A percentile compares a stretch with the other conserved stretches of the same genome.
These are phyloP conservation scores for Backusella mclennaniae DNA, from an alignment of 192 early-diverging fungal species.

Conservation along the genomic window DNA sequence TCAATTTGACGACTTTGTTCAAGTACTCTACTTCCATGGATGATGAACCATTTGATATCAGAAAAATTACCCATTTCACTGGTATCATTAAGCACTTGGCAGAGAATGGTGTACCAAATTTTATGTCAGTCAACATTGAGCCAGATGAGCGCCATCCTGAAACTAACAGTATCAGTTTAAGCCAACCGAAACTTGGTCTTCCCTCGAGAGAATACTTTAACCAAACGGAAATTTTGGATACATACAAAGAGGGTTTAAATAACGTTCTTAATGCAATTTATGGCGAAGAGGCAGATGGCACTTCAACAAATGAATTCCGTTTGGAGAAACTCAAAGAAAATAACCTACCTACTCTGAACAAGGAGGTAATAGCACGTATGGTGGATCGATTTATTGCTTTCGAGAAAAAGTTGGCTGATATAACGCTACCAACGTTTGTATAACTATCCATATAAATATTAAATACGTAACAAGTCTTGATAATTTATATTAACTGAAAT, in stretches of 20 bases:
- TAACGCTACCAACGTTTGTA: conserved; percentile 32
- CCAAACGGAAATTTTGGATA: conserved; percentile 40
- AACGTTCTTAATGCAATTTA: conserved; percentile 35
- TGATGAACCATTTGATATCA: neutral
- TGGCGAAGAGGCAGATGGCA: neutral
- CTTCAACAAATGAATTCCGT: neutral
- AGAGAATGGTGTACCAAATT: conserved; percentile 15
- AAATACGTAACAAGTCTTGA: neutral
- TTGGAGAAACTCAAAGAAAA: neutral
- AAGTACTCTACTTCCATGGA: neutral
- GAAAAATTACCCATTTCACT: neutral
- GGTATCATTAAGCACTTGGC: neutral
- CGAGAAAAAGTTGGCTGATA: conserved; percentile 53
- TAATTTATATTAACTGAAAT: neutral
- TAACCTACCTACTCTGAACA: neutral
- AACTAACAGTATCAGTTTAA: conserved; percentile 45
- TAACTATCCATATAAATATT: neutral
- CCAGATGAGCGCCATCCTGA: conserved; percentile 61
- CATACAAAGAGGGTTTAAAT: conserved; percentile 42
- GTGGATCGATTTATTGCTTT: conserved; percentile 56
- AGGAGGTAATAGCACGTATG: conserved; percentile 3
- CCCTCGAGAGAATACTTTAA: conserved; percentile 67
- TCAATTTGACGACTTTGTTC: neutral
- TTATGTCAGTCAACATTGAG: conserved; percentile 50
- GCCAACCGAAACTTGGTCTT: conserved; percentile 52